A percentile compares a stretch with the other conserved stretches of the same genome.
These are phyloP conservation scores for Malania oleifera DNA, from an alignment of 164 flowering plant genomes.

Conservation along the genomic window DNA sequence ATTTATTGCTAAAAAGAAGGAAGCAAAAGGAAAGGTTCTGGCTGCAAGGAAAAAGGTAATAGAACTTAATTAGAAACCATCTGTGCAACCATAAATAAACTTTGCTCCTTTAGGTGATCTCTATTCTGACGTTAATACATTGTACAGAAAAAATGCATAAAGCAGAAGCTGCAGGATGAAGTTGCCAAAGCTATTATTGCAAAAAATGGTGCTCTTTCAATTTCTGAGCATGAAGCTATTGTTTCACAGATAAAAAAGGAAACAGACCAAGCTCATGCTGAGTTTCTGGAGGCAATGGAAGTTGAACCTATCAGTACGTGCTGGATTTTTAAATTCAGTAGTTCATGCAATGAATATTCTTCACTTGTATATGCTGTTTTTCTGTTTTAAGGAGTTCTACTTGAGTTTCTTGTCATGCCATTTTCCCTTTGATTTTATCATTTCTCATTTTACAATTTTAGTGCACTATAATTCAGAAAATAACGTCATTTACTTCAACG, in stretches of 20 bases:
- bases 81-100: no score
- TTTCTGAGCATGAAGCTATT: slow-evolving; percentile 54
- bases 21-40: slow-evolving; percentile 46
- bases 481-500: no score
- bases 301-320: slow-evolving; percentile 47
- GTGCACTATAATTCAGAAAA: no score
- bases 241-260: slow-evolving; percentile 48
- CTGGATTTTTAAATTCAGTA: slow-evolving; percentile 8
- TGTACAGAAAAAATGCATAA: slow-evolving; percentile 48
- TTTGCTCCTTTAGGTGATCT: background rate
- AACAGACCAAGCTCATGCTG: slow-evolving; percentile 46
- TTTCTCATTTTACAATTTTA: no score
- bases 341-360: no score
- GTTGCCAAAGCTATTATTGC: slow-evolving; percentile 45
- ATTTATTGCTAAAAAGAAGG: slow-evolving; percentile 37
- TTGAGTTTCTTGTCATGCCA: no score
- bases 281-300: slow-evolving; percentile 41
- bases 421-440: no score
- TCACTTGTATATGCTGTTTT: no score
- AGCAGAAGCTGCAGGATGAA: slow-evolving; percentile 54
- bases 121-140: slow-evolving; percentile 3
- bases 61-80: no score
- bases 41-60: slow-evolving; percentile 68
- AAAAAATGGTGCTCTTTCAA: slow-evolving; percentile 44
- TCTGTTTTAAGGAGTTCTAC: no score